Conservation (phyloP, 1,284 basidiomycete genomes). For the Singerocomus inundabilis region DNA sequence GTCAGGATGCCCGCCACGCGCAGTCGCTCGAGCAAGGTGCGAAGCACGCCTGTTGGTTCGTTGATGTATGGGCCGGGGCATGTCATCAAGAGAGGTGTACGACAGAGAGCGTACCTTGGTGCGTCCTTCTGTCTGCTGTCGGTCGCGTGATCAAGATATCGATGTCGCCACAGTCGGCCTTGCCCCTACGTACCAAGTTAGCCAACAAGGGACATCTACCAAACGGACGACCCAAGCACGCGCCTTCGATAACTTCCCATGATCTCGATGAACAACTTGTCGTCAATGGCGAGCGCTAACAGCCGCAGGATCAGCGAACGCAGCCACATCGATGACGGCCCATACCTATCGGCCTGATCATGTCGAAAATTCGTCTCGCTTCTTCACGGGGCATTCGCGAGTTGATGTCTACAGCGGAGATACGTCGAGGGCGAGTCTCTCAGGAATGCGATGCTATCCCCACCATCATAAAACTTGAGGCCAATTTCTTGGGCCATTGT, state of each 20-base stretch:
- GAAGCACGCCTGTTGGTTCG: slow-evolving; percentile 50
- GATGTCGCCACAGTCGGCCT: slow-evolving; percentile 81
- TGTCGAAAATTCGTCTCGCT: slow-evolving; percentile 68
- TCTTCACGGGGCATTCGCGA: slow-evolving; percentile 83
- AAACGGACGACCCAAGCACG: slow-evolving; percentile 3
- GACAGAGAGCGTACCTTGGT: slow-evolving; percentile 58
- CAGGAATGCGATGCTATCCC: slow-evolving; percentile 4
- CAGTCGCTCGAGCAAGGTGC: slow-evolving; percentile 56
- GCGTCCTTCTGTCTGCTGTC: slow-evolving; percentile 68
- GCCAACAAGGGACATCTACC: not conserved
- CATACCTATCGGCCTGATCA: slow-evolving; percentile 67
- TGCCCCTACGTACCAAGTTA: slow-evolving; percentile 66
- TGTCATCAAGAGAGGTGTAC: too few species aligned
- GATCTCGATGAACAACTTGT: slow-evolving; percentile 71
- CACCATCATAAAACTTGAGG: slow-evolving; percentile 74
- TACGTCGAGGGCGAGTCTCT: not conserved
- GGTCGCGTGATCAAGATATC: slow-evolving; percentile 84
- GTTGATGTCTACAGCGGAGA: slow-evolving; percentile 56
- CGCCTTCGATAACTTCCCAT: slow-evolving; percentile 90
- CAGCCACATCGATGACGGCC: not conserved
- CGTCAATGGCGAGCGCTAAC: slow-evolving; percentile 72
- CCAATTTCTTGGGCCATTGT: slow-evolving; percentile 72
- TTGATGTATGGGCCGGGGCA: not conserved
- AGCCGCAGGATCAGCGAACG: not conserved
- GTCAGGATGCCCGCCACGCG: slow-evolving; percentile 62